A percentile compares a stretch with the other conserved stretches of the same genome.
phyloP scores from a whole-genome alignment of 2,329 filamentous ascomycete species.

The Colletotrichum cuscutae region DNA sequence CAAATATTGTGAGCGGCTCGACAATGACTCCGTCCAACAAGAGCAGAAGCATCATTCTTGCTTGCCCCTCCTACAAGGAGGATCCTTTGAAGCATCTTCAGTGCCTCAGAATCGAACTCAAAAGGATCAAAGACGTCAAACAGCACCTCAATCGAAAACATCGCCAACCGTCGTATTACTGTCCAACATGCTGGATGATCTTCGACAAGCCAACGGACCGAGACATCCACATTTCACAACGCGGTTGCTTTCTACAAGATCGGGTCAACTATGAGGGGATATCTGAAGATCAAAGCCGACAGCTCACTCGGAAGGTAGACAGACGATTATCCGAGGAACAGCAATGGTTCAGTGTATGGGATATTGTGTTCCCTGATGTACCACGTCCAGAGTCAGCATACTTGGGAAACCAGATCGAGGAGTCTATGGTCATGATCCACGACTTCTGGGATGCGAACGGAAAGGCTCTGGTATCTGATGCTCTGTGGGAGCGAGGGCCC shows the following conservation, averaged over 20 bases:
- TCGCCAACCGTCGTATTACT: neutral
- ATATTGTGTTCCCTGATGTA: neutral
- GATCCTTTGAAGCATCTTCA: conserved; percentile 38
- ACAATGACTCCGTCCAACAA: neutral
- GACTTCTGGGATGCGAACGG: neutral
- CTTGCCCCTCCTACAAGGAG: conserved; percentile 44
- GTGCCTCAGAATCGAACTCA: conserved; percentile 40
- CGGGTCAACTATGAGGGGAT: neutral
- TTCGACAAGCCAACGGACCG: neutral
- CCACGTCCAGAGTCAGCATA: neutral
- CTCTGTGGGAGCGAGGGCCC: neutral
- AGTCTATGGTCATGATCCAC: neutral
- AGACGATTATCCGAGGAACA: neutral
- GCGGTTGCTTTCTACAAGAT: neutral
- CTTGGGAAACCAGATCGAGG: neutral
- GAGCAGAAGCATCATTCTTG: conserved; percentile 8
- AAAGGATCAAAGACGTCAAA: conserved; percentile 42
- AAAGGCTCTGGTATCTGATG: neutral
- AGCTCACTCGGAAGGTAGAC: neutral
- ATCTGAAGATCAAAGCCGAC: neutral
- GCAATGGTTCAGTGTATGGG: neutral
- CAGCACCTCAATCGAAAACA: conserved; percentile 41
- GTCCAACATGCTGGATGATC: neutral
- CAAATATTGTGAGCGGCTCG: neutral
- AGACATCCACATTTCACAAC: neutral